Evolutionary conservation across 164 flowering plant genomes (phyloP).

Genomic region (Vitis cinerea): DNA sequence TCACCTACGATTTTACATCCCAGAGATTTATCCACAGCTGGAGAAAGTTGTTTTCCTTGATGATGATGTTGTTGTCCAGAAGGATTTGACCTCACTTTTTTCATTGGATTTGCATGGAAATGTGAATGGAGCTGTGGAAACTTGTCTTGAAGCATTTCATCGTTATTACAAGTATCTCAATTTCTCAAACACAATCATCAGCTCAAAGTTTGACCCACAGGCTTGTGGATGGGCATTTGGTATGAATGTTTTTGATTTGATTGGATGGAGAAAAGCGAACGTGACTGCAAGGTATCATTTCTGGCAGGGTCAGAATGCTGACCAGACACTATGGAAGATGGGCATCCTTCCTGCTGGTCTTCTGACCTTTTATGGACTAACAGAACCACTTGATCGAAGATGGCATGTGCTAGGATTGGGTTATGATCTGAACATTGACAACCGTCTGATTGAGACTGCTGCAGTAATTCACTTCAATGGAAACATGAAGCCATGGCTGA

Average conservation of each 20-base stretch:
- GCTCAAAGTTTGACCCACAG: slow-evolving; percentile 81
- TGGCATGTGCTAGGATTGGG: slow-evolving; percentile 92
- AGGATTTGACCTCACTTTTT: slow-evolving; percentile 80
- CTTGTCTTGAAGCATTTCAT: slow-evolving; percentile 86
- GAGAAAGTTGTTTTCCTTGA: slow-evolving; percentile 86
- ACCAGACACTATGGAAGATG: slow-evolving; percentile 61
- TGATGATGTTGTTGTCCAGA: slow-evolving; percentile 86
- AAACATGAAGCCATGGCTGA: slow-evolving; percentile 89
- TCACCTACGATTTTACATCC: slow-evolving; percentile 77
- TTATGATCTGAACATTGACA: slow-evolving; percentile 62
- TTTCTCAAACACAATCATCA: slow-evolving; percentile 68
- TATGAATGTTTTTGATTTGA: slow-evolving; percentile 83
- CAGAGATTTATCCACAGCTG: slow-evolving; percentile 71
- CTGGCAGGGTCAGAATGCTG: slow-evolving; percentile 78
- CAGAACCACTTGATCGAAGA: slow-evolving; percentile 88
- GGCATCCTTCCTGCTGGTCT: slow-evolving; percentile 87
- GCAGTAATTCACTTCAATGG: slow-evolving; percentile 85
- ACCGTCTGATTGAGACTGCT: slow-evolving; percentile 73
- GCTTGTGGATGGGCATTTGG: slow-evolving; percentile 94
- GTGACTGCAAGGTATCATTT: slow-evolving; percentile 71
- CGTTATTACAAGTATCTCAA: slow-evolving; percentile 82
- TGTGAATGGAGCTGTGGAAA: slow-evolving; percentile 91
- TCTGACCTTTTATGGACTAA: slow-evolving; percentile 74
- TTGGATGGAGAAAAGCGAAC: slow-evolving; percentile 70
- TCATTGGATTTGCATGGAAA: slow-evolving; percentile 82